These are phyloP conservation scores for Aureobasidium sp. DNA, from an alignment of 2,329 filamentous ascomycete species.

Conservation along the genomic window DNA sequence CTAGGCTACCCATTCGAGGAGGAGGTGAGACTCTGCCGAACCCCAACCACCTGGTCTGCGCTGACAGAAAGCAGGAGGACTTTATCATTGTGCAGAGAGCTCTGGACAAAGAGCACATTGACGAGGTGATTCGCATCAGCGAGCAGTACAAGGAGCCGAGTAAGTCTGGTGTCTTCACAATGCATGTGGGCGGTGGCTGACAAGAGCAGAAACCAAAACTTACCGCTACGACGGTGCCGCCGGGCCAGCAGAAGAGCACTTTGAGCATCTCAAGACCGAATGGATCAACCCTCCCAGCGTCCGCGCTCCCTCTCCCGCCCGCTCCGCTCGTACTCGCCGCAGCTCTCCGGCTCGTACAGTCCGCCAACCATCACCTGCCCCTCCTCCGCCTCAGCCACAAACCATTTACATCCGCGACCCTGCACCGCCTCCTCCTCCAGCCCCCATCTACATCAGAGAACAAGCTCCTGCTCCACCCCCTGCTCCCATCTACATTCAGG, in stretches of 20 bases:
- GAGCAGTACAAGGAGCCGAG: slow-evolving; percentile 56
- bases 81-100: slow-evolving; percentile 76
- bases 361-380: slow-evolving; percentile 16
- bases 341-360: slow-evolving; percentile 17
- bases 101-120: slow-evolving; percentile 82
- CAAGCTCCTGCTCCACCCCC: slow-evolving; percentile 12
- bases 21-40: slow-evolving; percentile 51
- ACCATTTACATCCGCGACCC: slow-evolving; percentile 18
- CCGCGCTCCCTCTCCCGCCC: slow-evolving; percentile 17
- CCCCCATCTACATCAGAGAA: slow-evolving; percentile 22
- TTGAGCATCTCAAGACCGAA: slow-evolving; percentile 28
- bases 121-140: slow-evolving; percentile 76
- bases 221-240: slow-evolving; percentile 28
- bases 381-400: slow-evolving; percentile 8
- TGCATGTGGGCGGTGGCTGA: slow-evolving; percentile 13
- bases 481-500: slow-evolving; percentile 21
- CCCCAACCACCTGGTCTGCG: neutral
- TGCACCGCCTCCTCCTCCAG: slow-evolving; percentile 12
- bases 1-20: slow-evolving; percentile 79
- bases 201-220: slow-evolving; percentile 24
- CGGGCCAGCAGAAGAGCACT: slow-evolving; percentile 22
- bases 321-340: slow-evolving; percentile 21
- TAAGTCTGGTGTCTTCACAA: slow-evolving; percentile 21
- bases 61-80: slow-evolving; percentile 49
- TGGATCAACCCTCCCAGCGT: slow-evolving; percentile 32